A percentile compares a stretch with the other conserved stretches of the same genome.
Evolutionary conservation across 1,284 basidiomycete species (phyloP).

Genomic region (Puccinia sorghi): DNA sequence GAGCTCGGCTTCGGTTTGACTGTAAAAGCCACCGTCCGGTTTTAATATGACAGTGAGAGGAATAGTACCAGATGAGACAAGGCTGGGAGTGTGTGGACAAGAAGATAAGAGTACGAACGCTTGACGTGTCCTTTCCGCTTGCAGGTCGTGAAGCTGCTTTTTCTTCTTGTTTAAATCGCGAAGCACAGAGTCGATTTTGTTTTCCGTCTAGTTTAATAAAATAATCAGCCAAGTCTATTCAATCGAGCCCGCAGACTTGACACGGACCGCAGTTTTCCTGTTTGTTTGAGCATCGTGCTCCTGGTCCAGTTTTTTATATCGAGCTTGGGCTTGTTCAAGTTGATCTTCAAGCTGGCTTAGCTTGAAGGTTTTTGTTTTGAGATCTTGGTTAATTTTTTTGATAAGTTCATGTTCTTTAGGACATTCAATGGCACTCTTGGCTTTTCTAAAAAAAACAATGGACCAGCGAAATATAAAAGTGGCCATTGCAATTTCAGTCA

Average conservation of each 20-base stretch:
- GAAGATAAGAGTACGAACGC: constrained; percentile 61
- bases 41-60: background rate
- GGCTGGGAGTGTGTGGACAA: background rate
- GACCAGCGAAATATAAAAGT: background rate
- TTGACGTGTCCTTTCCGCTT: constrained; percentile 72
- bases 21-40: constrained; percentile 57
- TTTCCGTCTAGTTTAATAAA: constrained; percentile 19
- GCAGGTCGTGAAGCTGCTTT: constrained; percentile 72
- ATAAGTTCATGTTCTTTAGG: constrained; percentile 84
- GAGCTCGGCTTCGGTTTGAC: constrained; percentile 80
- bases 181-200: constrained; percentile 60
- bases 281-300: constrained; percentile 40
- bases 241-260: background rate
- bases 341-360: constrained; percentile 43
- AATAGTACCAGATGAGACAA: background rate
- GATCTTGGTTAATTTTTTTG: constrained; percentile 69
- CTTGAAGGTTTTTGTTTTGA: constrained; percentile 24
- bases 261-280: constrained; percentile 37
- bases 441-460: constrained; percentile 63
- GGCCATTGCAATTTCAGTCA: background rate
- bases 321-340: constrained; percentile 34
- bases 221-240: background rate
- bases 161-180: constrained; percentile 65
- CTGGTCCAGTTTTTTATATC: constrained; percentile 36
- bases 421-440: constrained; percentile 72